Evolutionary conservation across 306 rosid genomes (phyloP).

Genomic region (Glycine tomentella): DNA sequence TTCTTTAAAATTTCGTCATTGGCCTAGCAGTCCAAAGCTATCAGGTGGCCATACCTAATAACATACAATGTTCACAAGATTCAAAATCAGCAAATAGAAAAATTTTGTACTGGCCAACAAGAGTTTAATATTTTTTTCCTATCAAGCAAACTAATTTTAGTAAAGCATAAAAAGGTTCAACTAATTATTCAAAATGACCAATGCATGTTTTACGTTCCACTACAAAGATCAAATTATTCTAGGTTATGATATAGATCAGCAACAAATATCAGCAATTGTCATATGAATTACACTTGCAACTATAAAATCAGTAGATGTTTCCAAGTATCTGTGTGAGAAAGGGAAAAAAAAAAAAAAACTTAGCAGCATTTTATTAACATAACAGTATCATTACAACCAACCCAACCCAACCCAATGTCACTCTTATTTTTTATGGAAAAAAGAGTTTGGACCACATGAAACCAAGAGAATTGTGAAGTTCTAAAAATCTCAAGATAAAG

Average conservation of each 20-base stretch:
- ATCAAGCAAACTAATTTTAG: background rate
- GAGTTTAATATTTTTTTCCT: background rate
- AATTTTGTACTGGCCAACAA: conserved; percentile 18
- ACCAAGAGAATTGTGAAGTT: conserved; percentile 7
- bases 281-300: conserved; percentile 9
- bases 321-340: background rate
- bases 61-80: conserved; percentile 12
- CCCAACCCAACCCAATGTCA: background rate
- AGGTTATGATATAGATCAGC: conserved; percentile 27
- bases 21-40: conserved; percentile 63
- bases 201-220: background rate
- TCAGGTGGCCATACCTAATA: conserved; percentile 83
- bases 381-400: conserved; percentile 22
- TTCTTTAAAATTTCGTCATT: conserved; percentile 41
- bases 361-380: background rate
- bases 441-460: no score
- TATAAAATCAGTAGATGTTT: background rate
- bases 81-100: background rate
- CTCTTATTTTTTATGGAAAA: no score
- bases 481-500: conserved; percentile 20
- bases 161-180: conserved; percentile 15
- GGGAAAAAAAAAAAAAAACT: background rate
- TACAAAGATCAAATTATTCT: conserved; percentile 14
- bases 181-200: conserved; percentile 9
- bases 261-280: conserved; percentile 10